Evolutionary conservation across 441 rosid genomes (phyloP).

Genomic region (Jatropha podagrica): DNA sequence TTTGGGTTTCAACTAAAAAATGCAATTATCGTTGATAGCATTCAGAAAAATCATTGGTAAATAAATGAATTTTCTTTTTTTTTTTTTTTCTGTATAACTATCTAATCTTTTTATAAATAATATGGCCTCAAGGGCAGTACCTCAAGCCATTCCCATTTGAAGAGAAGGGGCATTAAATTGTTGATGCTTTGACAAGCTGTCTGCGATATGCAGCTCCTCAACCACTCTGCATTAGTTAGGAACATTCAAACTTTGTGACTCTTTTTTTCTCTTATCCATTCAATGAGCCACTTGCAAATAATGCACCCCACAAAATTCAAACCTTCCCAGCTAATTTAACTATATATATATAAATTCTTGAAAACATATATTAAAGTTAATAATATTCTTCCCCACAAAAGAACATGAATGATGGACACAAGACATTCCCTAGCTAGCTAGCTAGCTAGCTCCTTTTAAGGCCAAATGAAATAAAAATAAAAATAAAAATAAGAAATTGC

Average conservation of each 20-base stretch:
- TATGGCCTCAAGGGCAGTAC: no score
- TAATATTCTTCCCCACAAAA: neutral
- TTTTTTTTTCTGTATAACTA: no score
- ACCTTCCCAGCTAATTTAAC: neutral
- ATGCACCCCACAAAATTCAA: neutral
- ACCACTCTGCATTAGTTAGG: neutral
- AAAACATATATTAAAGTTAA: no score
- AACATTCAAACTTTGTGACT: constrained; percentile 6
- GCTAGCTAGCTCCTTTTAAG: neutral
- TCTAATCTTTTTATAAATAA: no score
- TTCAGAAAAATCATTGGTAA: no score
- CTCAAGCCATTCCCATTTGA: neutral
- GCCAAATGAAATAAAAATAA: neutral
- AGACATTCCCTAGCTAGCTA: neutral
- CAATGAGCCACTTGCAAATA: neutral
- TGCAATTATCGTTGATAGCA: no score
- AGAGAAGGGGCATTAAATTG: no score
- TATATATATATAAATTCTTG: no score
- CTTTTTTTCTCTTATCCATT: neutral
- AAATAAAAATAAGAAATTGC: no score
- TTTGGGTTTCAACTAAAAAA: no score
- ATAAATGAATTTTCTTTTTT: no score
- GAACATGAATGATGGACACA: neutral
- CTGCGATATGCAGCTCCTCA: neutral
- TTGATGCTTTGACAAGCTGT: neutral